These are phyloP conservation scores for Beauveria asiatica DNA, from an alignment of 2,329 filamentous ascomycete genomes.

Conservation along the genomic window DNA sequence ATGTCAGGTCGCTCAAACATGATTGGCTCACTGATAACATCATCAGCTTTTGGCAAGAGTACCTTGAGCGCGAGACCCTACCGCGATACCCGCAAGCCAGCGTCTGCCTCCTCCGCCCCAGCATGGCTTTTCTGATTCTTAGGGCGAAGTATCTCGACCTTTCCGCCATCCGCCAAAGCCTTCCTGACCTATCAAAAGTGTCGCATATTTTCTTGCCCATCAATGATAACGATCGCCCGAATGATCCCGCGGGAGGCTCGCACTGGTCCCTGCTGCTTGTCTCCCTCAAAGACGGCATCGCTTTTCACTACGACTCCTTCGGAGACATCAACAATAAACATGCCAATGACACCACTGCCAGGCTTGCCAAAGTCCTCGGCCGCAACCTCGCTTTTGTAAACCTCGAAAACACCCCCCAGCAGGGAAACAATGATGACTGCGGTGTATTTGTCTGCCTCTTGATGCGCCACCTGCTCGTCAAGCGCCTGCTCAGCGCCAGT, in stretches of 20 bases:
- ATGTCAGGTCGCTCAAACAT: constrained; percentile 77
- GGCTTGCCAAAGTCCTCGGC: constrained; percentile 60
- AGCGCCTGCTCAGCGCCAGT: constrained; percentile 69
- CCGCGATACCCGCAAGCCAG: constrained; percentile 70
- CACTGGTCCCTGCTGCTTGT: constrained; percentile 95
- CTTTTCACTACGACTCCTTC: constrained; percentile 94
- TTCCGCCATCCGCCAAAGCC: constrained; percentile 47
- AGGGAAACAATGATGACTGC: constrained; percentile 80
- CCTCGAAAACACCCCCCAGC: constrained; percentile 77
- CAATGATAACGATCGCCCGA: constrained; percentile 65
- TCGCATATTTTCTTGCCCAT: constrained; percentile 95
- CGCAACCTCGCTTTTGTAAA: constrained; percentile 66
- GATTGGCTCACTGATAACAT: constrained; percentile 98
- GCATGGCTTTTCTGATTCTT: constrained; percentile 87
- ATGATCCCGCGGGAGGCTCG: constrained; percentile 75
- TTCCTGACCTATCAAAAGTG: constrained; percentile 71
- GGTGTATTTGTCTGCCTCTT: constrained; percentile 92
- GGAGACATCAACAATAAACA: constrained; percentile 51
- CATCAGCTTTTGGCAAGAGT: constrained; percentile 98
- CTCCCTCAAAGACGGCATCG: constrained; percentile 76
- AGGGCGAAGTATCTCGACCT: too few species aligned
- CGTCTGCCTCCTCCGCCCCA: constrained; percentile 84
- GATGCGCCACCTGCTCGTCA: constrained; percentile 89
- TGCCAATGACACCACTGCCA: constrained; percentile 59
- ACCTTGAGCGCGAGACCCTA: constrained; percentile 83